A percentile compares a stretch with the other conserved stretches of the same genome.
Conservation (phyloP, 148 eudicot species). For the Persicaria tinctoria region DNA sequence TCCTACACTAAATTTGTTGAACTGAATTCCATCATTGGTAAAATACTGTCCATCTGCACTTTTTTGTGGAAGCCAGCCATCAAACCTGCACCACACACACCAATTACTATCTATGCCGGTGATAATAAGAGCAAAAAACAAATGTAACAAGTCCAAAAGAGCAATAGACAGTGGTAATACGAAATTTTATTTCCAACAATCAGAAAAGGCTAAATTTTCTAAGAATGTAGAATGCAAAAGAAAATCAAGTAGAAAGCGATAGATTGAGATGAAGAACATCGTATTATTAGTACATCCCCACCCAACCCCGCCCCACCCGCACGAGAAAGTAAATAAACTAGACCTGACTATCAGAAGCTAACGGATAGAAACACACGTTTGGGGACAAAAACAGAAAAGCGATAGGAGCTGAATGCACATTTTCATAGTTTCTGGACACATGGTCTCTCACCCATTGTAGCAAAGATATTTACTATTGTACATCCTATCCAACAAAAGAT, state of each 20-base stretch:
- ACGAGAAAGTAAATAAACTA: too few relatives aligned
- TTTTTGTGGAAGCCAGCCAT: conserved; percentile 49
- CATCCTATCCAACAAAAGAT: neutral
- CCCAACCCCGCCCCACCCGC: too few relatives aligned
- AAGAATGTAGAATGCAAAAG: neutral
- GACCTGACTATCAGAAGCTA: neutral
- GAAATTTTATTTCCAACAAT: neutral
- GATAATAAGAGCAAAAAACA: neutral
- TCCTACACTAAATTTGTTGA: conserved; percentile 25
- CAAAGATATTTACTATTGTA: neutral
- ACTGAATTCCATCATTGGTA: conserved; percentile 23
- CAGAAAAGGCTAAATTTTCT: neutral
- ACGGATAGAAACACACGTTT: neutral
- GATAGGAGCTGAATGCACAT: neutral
- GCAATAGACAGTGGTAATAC: neutral
- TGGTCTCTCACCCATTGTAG: neutral
- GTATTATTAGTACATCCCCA: neutral
- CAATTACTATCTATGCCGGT: neutral
- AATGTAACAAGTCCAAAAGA: too few relatives aligned
- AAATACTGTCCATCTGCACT: conserved; percentile 27
- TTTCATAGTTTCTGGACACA: neutral
- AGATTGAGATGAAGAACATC: neutral
- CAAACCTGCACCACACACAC: conserved; percentile 39
- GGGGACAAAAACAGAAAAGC: neutral
- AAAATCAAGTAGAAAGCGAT: neutral